These are phyloP conservation scores for Naganishia onofrii DNA, from an alignment of 768 basidiomycete genomes.

Conservation along the genomic window DNA sequence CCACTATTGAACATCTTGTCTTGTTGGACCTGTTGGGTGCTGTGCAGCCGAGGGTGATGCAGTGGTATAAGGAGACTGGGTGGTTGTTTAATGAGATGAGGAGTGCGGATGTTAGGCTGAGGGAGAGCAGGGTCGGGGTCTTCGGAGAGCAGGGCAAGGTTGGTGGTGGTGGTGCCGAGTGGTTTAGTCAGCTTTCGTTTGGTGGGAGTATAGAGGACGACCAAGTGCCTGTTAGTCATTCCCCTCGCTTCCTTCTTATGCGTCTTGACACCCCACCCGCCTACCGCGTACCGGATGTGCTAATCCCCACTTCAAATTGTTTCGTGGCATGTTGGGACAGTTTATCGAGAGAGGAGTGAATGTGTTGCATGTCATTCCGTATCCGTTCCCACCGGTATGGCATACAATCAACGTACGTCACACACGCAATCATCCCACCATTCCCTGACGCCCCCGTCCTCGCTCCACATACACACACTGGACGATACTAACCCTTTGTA, in stretches of 20 bases:
- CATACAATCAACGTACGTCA: slow-evolving; percentile 68
- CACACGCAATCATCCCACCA: background rate
- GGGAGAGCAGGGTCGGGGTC: slow-evolving; percentile 61
- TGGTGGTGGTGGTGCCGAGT: slow-evolving; percentile 33
- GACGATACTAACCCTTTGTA: no score
- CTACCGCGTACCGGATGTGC: no score
- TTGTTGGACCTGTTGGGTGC: slow-evolving; percentile 89
- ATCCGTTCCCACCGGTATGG: slow-evolving; percentile 88
- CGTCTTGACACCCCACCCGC: no score
- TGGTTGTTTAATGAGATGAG: slow-evolving; percentile 84
- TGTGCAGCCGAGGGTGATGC: slow-evolving; percentile 67
- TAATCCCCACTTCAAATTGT: no score
- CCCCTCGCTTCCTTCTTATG: background rate
- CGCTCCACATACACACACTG: no score
- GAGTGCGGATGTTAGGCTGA: slow-evolving; percentile 69
- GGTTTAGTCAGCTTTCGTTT: slow-evolving; percentile 39
- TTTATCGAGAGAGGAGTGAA: slow-evolving; percentile 80
- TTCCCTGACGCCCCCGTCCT: background rate
- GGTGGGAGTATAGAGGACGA: slow-evolving; percentile 73
- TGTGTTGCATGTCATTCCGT: slow-evolving; percentile 82
- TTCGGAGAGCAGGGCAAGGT: no score
- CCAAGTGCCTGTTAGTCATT: slow-evolving; percentile 65
- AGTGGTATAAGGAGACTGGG: slow-evolving; percentile 80
- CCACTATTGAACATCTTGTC: slow-evolving; percentile 82
- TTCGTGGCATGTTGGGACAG: slow-evolving; percentile 12